phyloP scores from a whole-genome alignment of 2,329 filamentous ascomycete species.

The Aspergillus ochraceus region DNA sequence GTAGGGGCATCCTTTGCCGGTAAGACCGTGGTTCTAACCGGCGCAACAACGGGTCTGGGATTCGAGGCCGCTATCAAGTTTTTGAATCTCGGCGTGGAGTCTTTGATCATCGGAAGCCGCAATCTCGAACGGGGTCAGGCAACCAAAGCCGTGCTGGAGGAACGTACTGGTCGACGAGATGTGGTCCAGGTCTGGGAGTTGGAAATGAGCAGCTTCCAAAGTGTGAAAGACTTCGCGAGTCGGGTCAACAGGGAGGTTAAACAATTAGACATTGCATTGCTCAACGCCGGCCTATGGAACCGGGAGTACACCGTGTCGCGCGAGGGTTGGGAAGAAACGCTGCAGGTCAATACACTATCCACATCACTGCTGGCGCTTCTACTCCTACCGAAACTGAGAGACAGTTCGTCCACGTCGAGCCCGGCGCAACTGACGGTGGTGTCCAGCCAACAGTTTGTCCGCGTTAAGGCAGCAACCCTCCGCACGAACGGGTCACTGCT shows the following conservation, averaged over 20 bases:
- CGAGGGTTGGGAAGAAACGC: constrained; percentile 52
- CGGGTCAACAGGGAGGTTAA: constrained; percentile 37
- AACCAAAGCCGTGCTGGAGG: constrained; percentile 42
- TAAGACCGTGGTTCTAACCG: constrained; percentile 52
- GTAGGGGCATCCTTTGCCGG: constrained; percentile 41
- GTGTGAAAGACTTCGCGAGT: constrained; percentile 45
- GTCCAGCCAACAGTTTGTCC: constrained; percentile 43
- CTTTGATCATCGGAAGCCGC: constrained; percentile 51
- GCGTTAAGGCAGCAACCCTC: constrained; percentile 33
- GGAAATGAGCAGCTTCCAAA: constrained; percentile 49
- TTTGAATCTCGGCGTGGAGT: constrained; percentile 42
- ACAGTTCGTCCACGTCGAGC: constrained; percentile 29
- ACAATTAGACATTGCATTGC: constrained; percentile 46
- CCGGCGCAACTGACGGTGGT: constrained; percentile 47
- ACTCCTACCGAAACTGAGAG: constrained; percentile 50
- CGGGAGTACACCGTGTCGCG: constrained; percentile 35
- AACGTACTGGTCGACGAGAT: constrained; percentile 28
- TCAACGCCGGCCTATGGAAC: constrained; percentile 49
- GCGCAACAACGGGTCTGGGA: constrained; percentile 53
- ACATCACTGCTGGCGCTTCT: constrained; percentile 56
- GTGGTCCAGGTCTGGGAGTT: constrained; percentile 48
- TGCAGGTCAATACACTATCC: constrained; percentile 61
- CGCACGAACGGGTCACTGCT: constrained; percentile 32
- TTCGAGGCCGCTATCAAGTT: constrained; percentile 52
- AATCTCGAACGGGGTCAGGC: constrained; percentile 43